Evolutionary conservation across 768 basidiomycete genomes (phyloP).

Genomic region (Serendipita vermifera): DNA sequence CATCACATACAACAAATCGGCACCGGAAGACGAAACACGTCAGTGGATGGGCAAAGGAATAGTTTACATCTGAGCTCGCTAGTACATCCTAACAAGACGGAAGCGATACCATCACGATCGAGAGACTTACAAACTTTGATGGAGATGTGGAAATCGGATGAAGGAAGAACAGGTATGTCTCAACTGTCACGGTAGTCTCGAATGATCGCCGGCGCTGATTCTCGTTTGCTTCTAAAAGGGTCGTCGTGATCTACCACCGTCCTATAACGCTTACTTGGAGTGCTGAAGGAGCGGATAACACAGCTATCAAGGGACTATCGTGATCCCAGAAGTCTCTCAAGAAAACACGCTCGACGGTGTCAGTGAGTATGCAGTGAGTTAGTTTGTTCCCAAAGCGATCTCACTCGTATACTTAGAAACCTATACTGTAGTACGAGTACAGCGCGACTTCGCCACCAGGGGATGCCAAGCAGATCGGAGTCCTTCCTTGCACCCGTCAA

Average conservation of each 20-base stretch:
- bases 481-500: slow-evolving; percentile 51
- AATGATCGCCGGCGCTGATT: too few relatives aligned
- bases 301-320: slow-evolving; percentile 61
- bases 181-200: too few relatives aligned
- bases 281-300: slow-evolving; percentile 64
- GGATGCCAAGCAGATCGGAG: slow-evolving; percentile 38
- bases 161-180: too few relatives aligned
- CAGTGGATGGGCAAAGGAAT: too few relatives aligned
- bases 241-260: slow-evolving; percentile 92
- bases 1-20: too few relatives aligned
- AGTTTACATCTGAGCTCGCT: too few relatives aligned
- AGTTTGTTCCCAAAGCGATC: slow-evolving; percentile 3
- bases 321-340: slow-evolving; percentile 88
- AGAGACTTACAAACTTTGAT: too few relatives aligned
- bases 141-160: too few relatives aligned
- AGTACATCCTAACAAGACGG: too few relatives aligned
- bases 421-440: slow-evolving; percentile 88
- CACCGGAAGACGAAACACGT: too few relatives aligned
- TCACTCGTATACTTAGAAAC: background rate
- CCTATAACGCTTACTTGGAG: slow-evolving; percentile 63
- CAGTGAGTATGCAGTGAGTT: slow-evolving; percentile 70
- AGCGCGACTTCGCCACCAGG: slow-evolving; percentile 34
- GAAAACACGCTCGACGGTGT: slow-evolving; percentile 76
- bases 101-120: too few relatives aligned
- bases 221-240: slow-evolving; percentile 33